These are phyloP conservation scores for Eugenia klotzschiana DNA, from an alignment of 441 rosid genomes.

Conservation along the genomic window DNA sequence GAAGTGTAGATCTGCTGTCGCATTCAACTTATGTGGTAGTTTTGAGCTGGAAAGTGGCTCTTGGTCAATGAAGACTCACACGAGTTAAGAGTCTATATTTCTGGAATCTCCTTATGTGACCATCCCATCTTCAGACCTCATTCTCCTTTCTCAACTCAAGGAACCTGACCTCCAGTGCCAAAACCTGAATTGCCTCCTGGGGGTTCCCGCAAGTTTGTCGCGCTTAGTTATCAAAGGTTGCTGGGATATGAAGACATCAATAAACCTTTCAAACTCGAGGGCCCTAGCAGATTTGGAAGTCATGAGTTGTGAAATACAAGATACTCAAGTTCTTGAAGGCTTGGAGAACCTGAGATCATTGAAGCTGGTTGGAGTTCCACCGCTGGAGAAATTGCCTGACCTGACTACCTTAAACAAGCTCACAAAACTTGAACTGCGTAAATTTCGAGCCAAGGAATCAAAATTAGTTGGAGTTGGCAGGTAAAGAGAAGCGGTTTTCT, in stretches of 20 bases:
- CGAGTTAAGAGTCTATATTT: not conserved
- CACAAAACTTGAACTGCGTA: not conserved
- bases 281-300: no score
- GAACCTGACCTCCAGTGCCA: not conserved
- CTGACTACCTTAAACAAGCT: not conserved
- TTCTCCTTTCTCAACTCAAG: not conserved
- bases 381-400: not conserved
- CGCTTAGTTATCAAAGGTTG: not conserved
- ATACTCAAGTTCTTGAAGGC: not conserved
- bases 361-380: not conserved
- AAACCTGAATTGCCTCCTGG: not conserved
- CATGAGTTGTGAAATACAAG: no score
- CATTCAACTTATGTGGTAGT: no score
- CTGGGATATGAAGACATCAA: not conserved
- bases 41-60: no score
- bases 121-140: not conserved
- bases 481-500: not conserved
- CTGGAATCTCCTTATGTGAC: not conserved
- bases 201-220: not conserved
- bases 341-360: not conserved
- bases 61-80: no score
- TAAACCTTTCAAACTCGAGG: not conserved
- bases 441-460: not conserved
- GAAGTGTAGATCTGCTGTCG: no score
- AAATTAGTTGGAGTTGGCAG: not conserved